phyloP scores from a whole-genome alignment of 192 early-diverging fungal genomes.

The Rhizophagus clarus region DNA sequence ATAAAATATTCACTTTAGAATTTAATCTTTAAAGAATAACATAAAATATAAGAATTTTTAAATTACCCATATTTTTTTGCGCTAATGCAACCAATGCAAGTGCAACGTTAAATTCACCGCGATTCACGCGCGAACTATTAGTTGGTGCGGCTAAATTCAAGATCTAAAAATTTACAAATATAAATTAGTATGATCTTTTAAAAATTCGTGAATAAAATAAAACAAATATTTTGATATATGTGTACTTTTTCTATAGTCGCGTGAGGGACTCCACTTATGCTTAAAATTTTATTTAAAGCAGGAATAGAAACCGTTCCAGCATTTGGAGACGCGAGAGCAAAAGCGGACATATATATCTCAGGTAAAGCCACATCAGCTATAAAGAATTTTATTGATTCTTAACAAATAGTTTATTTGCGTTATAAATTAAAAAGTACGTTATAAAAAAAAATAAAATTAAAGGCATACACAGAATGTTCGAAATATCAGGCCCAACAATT shows the following conservation, averaged over 20 bases:
- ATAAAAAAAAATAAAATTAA: background rate
- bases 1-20: background rate
- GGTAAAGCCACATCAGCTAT: conserved; percentile 52
- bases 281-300: conserved; percentile 47
- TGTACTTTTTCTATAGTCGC: conserved; percentile 51
- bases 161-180: conserved; percentile 40
- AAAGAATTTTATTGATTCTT: background rate
- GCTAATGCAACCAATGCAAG: conserved; percentile 71
- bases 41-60: background rate
- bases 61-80: conserved; percentile 76
- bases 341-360: conserved; percentile 50
- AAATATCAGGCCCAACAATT: background rate
- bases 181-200: background rate
- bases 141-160: conserved; percentile 50
- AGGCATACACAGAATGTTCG: conserved; percentile 20
- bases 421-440: background rate
- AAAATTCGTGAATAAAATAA: background rate
- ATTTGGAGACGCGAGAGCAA: conserved; percentile 43
- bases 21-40: background rate
- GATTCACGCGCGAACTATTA: conserved; percentile 49
- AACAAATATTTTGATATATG: background rate
- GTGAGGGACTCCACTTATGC: conserved; percentile 43
- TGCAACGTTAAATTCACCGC: conserved; percentile 71
- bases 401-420: background rate
- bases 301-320: conserved; percentile 48